Evolutionary conservation across 768 basidiomycete genomes (phyloP).

Genomic region (Suillus hirtellus): DNA sequence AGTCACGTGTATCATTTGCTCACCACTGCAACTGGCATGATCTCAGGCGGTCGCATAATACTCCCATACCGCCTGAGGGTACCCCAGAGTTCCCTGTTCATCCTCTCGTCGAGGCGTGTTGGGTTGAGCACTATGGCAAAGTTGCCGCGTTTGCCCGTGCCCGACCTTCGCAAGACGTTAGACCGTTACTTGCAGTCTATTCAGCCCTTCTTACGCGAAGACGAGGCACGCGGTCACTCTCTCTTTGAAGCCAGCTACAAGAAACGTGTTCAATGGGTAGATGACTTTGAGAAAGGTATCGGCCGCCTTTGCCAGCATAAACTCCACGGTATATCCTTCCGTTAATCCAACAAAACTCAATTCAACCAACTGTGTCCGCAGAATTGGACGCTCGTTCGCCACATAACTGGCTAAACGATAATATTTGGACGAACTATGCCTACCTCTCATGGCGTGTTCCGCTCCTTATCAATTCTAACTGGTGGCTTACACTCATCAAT

Average conservation of each 20-base stretch:
- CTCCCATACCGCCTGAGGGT: background rate
- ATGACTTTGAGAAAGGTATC: slow-evolving; percentile 70
- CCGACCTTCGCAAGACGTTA: slow-evolving; percentile 72
- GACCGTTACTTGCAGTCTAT: slow-evolving; percentile 78
- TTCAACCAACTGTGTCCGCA: background rate
- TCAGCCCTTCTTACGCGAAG: slow-evolving; percentile 76
- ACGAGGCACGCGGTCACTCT: slow-evolving; percentile 57
- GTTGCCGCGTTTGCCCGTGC: slow-evolving; percentile 80
- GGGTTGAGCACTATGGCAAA: slow-evolving; percentile 10
- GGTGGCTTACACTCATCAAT: slow-evolving; percentile 89
- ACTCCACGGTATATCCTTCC: slow-evolving; percentile 57
- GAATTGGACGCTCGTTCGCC: slow-evolving; percentile 68
- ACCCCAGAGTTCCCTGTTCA: background rate
- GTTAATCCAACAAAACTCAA: background rate
- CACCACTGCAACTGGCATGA: background rate
- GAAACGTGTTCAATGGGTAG: slow-evolving; percentile 57
- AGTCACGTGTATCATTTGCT: slow-evolving; percentile 2
- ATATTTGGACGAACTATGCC: slow-evolving; percentile 85
- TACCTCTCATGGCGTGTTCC: slow-evolving; percentile 90
- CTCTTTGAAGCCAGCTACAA: slow-evolving; percentile 53
- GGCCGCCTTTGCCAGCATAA: slow-evolving; percentile 72
- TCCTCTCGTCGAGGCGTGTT: background rate
- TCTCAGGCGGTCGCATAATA: background rate
- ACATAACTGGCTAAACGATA: slow-evolving; percentile 93
- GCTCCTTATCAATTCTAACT: slow-evolving; percentile 87